Base-by-base conservation (phyloP, 331 rosid genomes). In the Arachis monticola region DNA sequence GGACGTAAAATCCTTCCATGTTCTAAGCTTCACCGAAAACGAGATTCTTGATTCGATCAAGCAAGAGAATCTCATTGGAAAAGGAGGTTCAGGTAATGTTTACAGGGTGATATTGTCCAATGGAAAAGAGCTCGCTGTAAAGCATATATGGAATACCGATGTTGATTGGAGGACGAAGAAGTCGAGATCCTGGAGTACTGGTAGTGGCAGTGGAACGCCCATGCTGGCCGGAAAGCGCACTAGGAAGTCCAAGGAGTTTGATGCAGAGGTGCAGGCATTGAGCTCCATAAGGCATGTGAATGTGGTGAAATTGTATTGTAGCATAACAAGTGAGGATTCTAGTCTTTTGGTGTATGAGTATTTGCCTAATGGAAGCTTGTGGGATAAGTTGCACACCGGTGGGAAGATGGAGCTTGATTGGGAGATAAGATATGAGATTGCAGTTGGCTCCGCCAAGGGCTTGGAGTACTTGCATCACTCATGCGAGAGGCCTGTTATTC, bases 251-350 rank as follows among this genome's bases (percentile, higher is more conserved):
- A 80, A 81, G 84, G 97, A 95, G 69, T 92, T 90, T 0, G 92
- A 95, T 1, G 91, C 97, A 0, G 99, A 95, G 81, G 97, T 95
- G 60, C 67, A 81, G 83, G 76, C 93, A 0, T 63, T 95, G 70
- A 95, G 99, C 83, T 90, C 97, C 0, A 85, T 92, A 41, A 81
- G 99, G 81, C 99, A 95, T 9, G 96, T 90, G 63, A 95, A 95
- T 63, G 99, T 95, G 78, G 99, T 95, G 81, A 95, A 92, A 83
- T 66, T 95, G 64, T 95, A 79, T 48, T 90, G 99, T 58, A 95
- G 99, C 51, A 90, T 95, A 17, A 92, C 99, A 0, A 90, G 99
- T 4, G 92, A 92, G 78, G 99, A 92, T 17, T 95, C 99, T 0
- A 94, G 91, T 79, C 52, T 94, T 76, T 69, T 94, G 89, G 99